Evolutionary conservation across 345 rosid species (phyloP).

Genomic region (Euphorbia pulcherrima): DNA sequence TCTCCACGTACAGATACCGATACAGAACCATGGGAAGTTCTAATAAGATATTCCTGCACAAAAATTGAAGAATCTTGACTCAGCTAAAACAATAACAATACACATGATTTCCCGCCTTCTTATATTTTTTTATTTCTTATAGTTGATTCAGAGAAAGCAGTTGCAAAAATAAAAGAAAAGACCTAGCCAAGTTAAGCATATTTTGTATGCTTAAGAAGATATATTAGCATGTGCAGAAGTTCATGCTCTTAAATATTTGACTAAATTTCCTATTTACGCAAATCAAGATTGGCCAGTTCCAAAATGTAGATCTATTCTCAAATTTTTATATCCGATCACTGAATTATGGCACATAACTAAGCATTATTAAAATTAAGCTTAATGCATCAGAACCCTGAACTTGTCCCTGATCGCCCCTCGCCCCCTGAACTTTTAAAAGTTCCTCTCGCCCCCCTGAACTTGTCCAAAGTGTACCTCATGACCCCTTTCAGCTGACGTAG

Average conservation of each 20-base stretch:
- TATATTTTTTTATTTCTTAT: neutral
- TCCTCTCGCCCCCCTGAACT: no score
- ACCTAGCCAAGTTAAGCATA: conserved; percentile 25
- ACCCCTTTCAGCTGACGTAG: no score
- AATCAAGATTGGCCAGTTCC: neutral
- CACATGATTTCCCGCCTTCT: neutral
- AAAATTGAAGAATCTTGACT: conserved; percentile 14
- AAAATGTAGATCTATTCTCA: conserved; percentile 1
- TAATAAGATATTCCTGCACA: conserved; percentile 65
- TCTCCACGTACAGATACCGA: conserved; percentile 89
- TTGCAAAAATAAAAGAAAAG: neutral
- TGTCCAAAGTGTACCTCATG: no score
- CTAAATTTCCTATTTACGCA: conserved; percentile 7
- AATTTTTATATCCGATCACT: neutral
- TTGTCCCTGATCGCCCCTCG: no score
- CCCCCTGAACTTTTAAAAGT: no score
- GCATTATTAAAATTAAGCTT: neutral
- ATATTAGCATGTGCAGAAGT: conserved; percentile 18
- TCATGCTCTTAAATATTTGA: neutral
- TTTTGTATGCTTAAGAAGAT: neutral
- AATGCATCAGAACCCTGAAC: no score
- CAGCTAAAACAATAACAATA: neutral
- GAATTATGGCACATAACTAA: conserved; percentile 1
- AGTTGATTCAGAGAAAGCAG: neutral
- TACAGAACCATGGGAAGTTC: conserved; percentile 56